Percentiles rank a stretch among this genome's conserved stretches.
Evolutionary conservation across 805 yeast species (phyloP).

Genomic region (Saccharomycopsis fodiens): DNA sequence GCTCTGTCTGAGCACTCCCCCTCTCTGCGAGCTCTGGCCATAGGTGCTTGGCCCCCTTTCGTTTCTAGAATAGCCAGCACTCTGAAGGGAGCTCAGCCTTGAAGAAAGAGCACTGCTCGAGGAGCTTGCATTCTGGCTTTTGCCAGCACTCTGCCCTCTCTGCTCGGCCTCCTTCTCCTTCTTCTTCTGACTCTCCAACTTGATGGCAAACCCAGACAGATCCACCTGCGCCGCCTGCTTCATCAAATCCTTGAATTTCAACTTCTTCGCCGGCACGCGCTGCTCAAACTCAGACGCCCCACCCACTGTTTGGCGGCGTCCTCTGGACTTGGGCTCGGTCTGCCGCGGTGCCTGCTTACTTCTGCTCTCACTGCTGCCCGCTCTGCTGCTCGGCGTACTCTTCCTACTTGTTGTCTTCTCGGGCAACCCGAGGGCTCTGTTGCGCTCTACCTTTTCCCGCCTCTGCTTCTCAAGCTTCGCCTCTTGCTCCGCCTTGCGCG

Average conservation of each 20-base stretch:
- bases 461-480: conserved; percentile 21
- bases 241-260: conserved; percentile 63
- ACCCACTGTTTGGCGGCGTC: background rate
- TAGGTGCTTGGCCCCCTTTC: too few species aligned
- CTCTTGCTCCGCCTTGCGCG: conserved; percentile 49
- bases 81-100: too few species aligned
- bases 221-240: conserved; percentile 59
- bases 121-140: background rate
- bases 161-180: background rate
- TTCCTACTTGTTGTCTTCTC: conserved; percentile 21
- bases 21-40: too few species aligned
- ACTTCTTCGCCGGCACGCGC: conserved; percentile 31
- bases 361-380: background rate
- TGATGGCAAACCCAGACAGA: conserved; percentile 36
- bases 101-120: background rate
- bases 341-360: background rate
- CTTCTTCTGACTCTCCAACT: conserved; percentile 26
- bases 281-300: background rate
- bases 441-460: conserved; percentile 4
- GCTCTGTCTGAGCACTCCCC: too few species aligned
- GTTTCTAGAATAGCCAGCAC: too few species aligned
- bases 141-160: background rate
- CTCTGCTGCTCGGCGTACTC: background rate
- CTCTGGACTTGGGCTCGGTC: background rate
- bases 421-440: conserved; percentile 11